phyloP scores from a whole-genome alignment of 768 basidiomycete genomes.

The Cystobasidium ongulense region DNA sequence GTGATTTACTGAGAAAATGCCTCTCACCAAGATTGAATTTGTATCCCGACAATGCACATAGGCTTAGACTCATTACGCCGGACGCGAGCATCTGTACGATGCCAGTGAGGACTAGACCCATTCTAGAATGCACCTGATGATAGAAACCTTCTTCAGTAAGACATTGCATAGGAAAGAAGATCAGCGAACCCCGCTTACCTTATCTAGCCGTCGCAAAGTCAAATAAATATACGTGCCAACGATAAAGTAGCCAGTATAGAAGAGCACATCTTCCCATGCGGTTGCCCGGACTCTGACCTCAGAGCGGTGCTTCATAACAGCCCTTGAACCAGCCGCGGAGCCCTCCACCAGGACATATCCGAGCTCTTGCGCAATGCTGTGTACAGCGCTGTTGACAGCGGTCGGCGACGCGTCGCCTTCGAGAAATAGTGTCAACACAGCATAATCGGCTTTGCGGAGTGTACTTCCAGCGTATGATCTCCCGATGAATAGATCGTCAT shows the following conservation, averaged over 20 bases:
- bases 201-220: slow-evolving; percentile 54
- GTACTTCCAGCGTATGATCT: slow-evolving; percentile 40
- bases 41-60: slow-evolving; percentile 81
- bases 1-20: background rate
- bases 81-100: slow-evolving; percentile 83
- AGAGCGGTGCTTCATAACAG: slow-evolving; percentile 36
- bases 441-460: slow-evolving; percentile 54
- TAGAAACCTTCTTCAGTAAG: background rate
- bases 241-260: slow-evolving; percentile 65
- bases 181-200: background rate
- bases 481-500: slow-evolving; percentile 13
- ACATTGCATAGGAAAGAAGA: background rate
- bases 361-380: slow-evolving; percentile 47
- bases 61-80: slow-evolving; percentile 85
- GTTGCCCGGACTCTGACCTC: slow-evolving; percentile 33
- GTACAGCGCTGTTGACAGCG: slow-evolving; percentile 45
- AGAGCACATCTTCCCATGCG: slow-evolving; percentile 51
- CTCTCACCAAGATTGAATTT: slow-evolving; percentile 55
- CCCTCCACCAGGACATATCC: background rate
- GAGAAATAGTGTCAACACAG: slow-evolving; percentile 76
- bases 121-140: slow-evolving; percentile 69
- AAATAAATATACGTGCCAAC: slow-evolving; percentile 68
- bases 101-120: slow-evolving; percentile 87
- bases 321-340: background rate
- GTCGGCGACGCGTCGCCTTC: slow-evolving; percentile 58